Evolutionary conservation across 2,329 filamentous ascomycete species (phyloP).

Genomic region (Botryosphaeria agaves): DNA sequence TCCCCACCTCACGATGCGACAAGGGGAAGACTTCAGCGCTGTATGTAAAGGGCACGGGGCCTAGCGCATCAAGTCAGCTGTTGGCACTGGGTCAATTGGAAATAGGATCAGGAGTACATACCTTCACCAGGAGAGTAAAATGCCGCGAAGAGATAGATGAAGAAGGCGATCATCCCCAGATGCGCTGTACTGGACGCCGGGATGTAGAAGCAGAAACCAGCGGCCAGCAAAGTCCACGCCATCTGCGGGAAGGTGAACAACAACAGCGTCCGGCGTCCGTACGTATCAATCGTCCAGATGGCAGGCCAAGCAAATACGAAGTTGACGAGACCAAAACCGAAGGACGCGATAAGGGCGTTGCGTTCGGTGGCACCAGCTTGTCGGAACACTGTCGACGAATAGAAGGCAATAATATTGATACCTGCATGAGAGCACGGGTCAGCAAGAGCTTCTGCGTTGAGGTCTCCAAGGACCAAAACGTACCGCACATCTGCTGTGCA

Average conservation of each 20-base stretch:
- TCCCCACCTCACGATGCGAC: constrained; percentile 13
- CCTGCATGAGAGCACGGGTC: constrained; percentile 3
- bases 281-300: constrained; percentile 19
- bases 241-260: constrained; percentile 29
- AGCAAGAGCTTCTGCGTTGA: no score
- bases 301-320: constrained; percentile 9
- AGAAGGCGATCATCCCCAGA: constrained; percentile 33
- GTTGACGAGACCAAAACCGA: constrained; percentile 15
- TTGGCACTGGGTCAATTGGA: not conserved
- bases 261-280: constrained; percentile 9
- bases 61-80: constrained; percentile 5
- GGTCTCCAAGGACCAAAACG: no score
- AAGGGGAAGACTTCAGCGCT: constrained; percentile 17
- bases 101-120: not conserved
- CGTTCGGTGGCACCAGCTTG: constrained; percentile 9
- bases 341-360: constrained; percentile 12
- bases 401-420: constrained; percentile 15
- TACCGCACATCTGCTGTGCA: constrained; percentile 13
- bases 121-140: constrained; percentile 25
- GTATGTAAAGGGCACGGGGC: constrained; percentile 14
- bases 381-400: constrained; percentile 12
- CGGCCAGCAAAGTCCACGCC: constrained; percentile 28
- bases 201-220: constrained; percentile 36
- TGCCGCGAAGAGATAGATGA: constrained; percentile 31
- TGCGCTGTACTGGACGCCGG: constrained; percentile 20